Evolutionary conservation across 441 rosid species (phyloP).

Genomic region (Jatropha podagrica): DNA sequence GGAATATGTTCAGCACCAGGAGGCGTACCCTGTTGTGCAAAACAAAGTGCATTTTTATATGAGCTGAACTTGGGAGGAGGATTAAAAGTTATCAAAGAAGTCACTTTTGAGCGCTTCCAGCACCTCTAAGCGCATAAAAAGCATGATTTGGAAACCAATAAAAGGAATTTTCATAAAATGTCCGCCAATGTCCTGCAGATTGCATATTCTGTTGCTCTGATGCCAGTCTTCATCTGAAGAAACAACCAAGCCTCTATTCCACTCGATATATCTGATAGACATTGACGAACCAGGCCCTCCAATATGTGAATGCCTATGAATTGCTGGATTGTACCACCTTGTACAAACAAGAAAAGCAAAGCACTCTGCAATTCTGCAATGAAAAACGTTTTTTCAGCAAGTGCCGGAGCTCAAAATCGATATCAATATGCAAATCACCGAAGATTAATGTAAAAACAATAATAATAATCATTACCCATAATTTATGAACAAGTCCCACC

Average conservation of each 20-base stretch:
- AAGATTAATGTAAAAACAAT: slow-evolving; percentile 21
- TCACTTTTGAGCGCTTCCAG: slow-evolving; percentile 14
- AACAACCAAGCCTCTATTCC: slow-evolving; percentile 65
- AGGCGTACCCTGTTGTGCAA: slow-evolving; percentile 72
- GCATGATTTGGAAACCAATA: slow-evolving; percentile 74
- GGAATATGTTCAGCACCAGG: slow-evolving; percentile 68
- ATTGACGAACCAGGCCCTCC: slow-evolving; percentile 58
- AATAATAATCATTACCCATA: slow-evolving; percentile 52
- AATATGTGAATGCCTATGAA: slow-evolving; percentile 58
- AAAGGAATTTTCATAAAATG: slow-evolving; percentile 88
- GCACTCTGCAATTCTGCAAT: slow-evolving; percentile 86
- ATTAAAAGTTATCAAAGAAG: neutral
- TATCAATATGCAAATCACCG: slow-evolving; percentile 2
- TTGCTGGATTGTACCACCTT: slow-evolving; percentile 89
- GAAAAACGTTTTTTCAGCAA: slow-evolving; percentile 21
- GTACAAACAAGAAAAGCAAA: slow-evolving; percentile 94
- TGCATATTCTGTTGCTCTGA: slow-evolving; percentile 56
- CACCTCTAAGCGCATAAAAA: slow-evolving; percentile 95
- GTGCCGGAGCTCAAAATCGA: slow-evolving; percentile 8
- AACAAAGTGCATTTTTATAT: neutral
- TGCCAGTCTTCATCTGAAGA: slow-evolving; percentile 55
- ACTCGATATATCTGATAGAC: slow-evolving; percentile 59
- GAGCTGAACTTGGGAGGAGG: slow-evolving; percentile 17
- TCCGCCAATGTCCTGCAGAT: slow-evolving; percentile 85
- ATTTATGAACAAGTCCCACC: slow-evolving; percentile 97